Base-by-base conservation (phyloP, 202 grass and related monocot species). In the Schoenoplectus triqueter region DNA sequence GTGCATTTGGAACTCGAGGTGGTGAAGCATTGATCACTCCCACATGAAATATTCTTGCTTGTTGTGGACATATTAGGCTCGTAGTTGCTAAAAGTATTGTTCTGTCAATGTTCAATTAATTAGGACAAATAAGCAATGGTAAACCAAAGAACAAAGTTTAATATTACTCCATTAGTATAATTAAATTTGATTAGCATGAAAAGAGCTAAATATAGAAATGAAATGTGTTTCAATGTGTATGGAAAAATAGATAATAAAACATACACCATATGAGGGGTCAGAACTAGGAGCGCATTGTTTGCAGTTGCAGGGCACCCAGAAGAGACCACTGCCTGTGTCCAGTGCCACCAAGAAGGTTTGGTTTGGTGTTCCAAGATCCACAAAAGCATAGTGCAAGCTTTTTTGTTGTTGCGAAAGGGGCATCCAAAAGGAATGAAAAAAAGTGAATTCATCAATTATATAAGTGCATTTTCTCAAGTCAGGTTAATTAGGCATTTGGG, bases 241-340 rank as follows among this genome's bases (percentile, higher is more conserved):
- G 1, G 17, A 83, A 69, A 9, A 10, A 1, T 0, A 69, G 41
- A 17, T 1, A 6, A 62, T 0, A 10, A 62, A 83, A 83, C 66
- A 54, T 71, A 83, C 81, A 42, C 50, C 66, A 1, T 83, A 83
- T 9, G 66, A 80, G 10, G 40, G 13, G 73, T 64, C 67, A 63
- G 0, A 1, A 41, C 3, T 52, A 1, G 64, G 46, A 4, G 95
- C 91, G 70, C 96, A 98, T 45, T 86, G 85, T 84, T 78, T 83
- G 85, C 95, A 98, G 81, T 98, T 88, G 66, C 95, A 98, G 57
- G 93, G 95, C 59, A 98, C 86, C 95, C 95, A 98, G 77, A 98
- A 92, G 66, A 98, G 76, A 91, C 87, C 6, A 80, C 93, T 98
- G 56, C 95, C 95, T 0, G 95, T 98, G 78, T 98, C 95, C 0